Evolutionary conservation across 179 eudicot species (phyloP).

Genomic region (Beta lomatogona): DNA sequence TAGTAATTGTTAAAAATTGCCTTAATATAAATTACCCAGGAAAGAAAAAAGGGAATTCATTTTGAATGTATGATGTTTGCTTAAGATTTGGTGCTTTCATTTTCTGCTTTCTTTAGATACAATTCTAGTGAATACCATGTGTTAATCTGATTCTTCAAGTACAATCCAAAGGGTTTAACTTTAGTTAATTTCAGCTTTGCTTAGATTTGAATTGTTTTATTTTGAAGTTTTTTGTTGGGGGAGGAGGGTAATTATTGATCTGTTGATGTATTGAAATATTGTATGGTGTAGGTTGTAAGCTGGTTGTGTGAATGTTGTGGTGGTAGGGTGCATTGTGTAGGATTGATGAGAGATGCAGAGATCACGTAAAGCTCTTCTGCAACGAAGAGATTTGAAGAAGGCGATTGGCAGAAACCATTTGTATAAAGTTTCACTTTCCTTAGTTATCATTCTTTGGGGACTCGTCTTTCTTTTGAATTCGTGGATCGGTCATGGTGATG

Average conservation of each 20-base stretch:
- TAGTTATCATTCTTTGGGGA: constrained; percentile 70
- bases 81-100: background rate
- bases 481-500: constrained; percentile 75
- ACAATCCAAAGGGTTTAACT: constrained; percentile 17
- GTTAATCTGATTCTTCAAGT: constrained; percentile 11
- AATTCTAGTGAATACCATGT: background rate
- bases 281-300: constrained; percentile 27
- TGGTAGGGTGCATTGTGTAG: constrained; percentile 26
- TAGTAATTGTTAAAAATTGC: background rate
- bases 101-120: constrained; percentile 15
- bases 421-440: constrained; percentile 66
- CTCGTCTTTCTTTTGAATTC: constrained; percentile 62
- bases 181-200: constrained; percentile 14
- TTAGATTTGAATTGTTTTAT: background rate
- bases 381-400: constrained; percentile 66
- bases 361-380: constrained; percentile 95
- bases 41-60: background rate
- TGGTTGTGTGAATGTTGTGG: constrained; percentile 25
- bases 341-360: constrained; percentile 95
- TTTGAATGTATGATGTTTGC: background rate
- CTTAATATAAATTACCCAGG: background rate
- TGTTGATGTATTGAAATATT: constrained; percentile 4
- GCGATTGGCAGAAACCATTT: constrained; percentile 50
- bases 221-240: background rate
- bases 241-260: background rate